Percentiles rank a stretch among this genome's conserved stretches.
Evolutionary conservation across 2,329 filamentous ascomycete genomes (phyloP).

Genomic region (Bimuria novae-zelandiae): DNA sequence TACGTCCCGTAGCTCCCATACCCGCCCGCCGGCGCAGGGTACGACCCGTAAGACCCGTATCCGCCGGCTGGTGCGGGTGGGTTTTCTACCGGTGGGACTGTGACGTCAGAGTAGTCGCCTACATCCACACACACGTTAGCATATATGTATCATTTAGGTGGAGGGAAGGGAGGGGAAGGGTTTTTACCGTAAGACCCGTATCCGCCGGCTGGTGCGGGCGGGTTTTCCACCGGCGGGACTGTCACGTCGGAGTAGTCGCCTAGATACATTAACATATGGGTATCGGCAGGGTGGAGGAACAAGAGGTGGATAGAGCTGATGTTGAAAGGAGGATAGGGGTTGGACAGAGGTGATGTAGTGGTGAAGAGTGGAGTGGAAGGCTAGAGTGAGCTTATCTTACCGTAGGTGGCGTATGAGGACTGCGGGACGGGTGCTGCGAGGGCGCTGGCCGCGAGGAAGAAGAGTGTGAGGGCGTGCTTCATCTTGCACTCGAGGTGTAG

Average conservation of each 20-base stretch:
- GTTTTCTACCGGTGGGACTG: not conserved
- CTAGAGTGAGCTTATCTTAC: conserved; percentile 8
- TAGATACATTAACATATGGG: too few relatives aligned
- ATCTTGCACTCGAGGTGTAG: conserved; percentile 15
- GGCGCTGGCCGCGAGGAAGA: conserved; percentile 26
- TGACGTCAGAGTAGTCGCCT: too few relatives aligned
- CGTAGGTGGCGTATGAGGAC: conserved; percentile 20
- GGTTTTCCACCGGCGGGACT: too few relatives aligned
- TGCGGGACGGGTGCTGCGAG: conserved; percentile 26
- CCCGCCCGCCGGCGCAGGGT: not conserved
- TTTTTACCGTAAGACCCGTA: not conserved
- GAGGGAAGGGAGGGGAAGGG: not conserved
- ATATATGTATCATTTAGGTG: too few relatives aligned
- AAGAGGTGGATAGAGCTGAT: too few relatives aligned
- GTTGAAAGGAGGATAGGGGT: too few relatives aligned
- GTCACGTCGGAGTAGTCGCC: not conserved
- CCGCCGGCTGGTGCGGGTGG: conserved; percentile 9
- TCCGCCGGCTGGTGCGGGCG: too few relatives aligned
- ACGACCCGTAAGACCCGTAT: conserved; percentile 21
- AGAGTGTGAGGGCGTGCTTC: conserved; percentile 25
- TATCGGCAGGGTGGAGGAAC: too few relatives aligned
- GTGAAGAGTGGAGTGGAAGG: not conserved
- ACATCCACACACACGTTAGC: too few relatives aligned
- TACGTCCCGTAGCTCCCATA: conserved; percentile 12
- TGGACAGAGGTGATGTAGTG: too few relatives aligned